Evolutionary conservation across 163 green algal species (phyloP), one percentile per base, ranked within the genome.

Genomic region (Chlamydomonas reinhardtii): DNA sequence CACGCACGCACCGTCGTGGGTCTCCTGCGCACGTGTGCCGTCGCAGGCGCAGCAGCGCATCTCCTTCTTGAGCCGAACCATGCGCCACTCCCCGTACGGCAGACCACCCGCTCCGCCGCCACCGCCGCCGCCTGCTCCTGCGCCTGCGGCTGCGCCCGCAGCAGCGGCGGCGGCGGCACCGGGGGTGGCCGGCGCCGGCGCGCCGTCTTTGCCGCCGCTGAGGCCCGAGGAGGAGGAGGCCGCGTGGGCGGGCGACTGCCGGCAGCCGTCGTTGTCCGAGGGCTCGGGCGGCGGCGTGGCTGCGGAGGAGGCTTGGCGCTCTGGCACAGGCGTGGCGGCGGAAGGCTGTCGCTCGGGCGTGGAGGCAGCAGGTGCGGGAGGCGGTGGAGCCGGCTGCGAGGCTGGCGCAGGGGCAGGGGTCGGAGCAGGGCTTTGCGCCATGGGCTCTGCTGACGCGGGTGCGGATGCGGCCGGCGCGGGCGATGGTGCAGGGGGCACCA

Each of bases 1-100:
- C 48, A 14, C 48, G 9, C 48, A 52, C 34, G 32, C 32, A 65
- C 89, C 89, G 65, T 92, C 89, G 19, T 86, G 48, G 25, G 89
- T 92, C 81, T 90, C 84, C 76, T 90, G 84, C 66, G 52, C 84
- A 25, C 73, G 64, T n/a, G 89, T 92, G 74, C 89, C 89, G 20
- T 82, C 71, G 5, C 35, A n/a, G 3, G 81, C 81, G 71, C 81
- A 87, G 37, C 81, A 87, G 24, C 81, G 81, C 81, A 87, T 87
- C n/a, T 79, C 81, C 81, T 87, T 87, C 37, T 87, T 87, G 25
- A 87, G 71, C 8, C 81, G 81, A 16, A 87, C 81, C 81, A 87
- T 73, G 12, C 81, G 81, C 81, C 81, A 87, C 71, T 87, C 81
- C 59, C 81, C 81, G 17, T 61, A 87, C 24, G 81, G 81, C 34